Conservation (phyloP, 768 basidiomycete genomes). For the Suillus variegatus region DNA sequence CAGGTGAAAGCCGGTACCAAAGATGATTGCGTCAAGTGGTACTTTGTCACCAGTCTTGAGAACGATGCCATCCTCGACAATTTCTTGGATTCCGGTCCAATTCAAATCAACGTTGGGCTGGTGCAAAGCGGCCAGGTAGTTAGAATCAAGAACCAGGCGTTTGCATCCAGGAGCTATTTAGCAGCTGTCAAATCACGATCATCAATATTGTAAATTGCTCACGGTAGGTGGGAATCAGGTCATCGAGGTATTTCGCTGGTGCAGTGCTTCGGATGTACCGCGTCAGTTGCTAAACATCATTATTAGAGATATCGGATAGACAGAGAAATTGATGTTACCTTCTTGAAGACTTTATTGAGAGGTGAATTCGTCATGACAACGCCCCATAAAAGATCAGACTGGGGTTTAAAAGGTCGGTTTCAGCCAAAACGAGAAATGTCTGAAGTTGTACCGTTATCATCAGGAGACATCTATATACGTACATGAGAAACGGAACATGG, state of each 20-base stretch:
- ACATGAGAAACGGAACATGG: slow-evolving; percentile 48
- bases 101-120: slow-evolving; percentile 52
- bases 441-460: slow-evolving; percentile 43
- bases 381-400: slow-evolving; percentile 20
- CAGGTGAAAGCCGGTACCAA: slow-evolving; percentile 54
- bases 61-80: slow-evolving; percentile 52
- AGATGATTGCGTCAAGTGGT: slow-evolving; percentile 57
- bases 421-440: neutral
- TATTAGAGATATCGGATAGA: slow-evolving; percentile 20
- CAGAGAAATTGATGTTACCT: slow-evolving; percentile 26
- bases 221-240: slow-evolving; percentile 55
- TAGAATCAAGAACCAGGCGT: slow-evolving; percentile 60
- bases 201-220: slow-evolving; percentile 16
- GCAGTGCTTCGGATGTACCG: slow-evolving; percentile 47
- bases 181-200: neutral
- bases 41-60: slow-evolving; percentile 50
- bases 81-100: slow-evolving; percentile 49
- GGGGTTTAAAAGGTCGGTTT: neutral
- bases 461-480: slow-evolving; percentile 46
- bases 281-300: slow-evolving; percentile 35
- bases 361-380: slow-evolving; percentile 43
- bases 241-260: slow-evolving; percentile 46
- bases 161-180: slow-evolving; percentile 56
- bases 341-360: slow-evolving; percentile 31
- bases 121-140: slow-evolving; percentile 54